phyloP scores from a whole-genome alignment of 371 early-diverging fungal genomes.

The Syncephalastrum racemosum region DNA sequence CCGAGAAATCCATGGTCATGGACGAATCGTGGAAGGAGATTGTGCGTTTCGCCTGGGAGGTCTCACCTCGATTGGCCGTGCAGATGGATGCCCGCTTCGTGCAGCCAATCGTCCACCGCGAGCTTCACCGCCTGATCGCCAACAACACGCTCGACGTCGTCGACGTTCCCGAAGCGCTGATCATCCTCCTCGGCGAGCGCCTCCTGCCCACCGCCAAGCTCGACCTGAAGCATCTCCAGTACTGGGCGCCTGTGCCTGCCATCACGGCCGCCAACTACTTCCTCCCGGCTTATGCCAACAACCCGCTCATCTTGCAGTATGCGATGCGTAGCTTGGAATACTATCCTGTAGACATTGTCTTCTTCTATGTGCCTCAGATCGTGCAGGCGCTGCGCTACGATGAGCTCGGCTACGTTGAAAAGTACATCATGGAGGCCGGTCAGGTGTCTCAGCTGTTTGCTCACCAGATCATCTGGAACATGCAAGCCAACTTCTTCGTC shows the following conservation, averaged over 20 bases:
- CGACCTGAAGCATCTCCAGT: constrained; percentile 70
- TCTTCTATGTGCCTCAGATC: constrained; percentile 98
- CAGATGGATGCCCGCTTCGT: constrained; percentile 77
- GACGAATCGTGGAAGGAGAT: constrained; percentile 74
- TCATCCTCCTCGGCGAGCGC: constrained; percentile 62
- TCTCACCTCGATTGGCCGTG: constrained; percentile 78
- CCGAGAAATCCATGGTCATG: constrained; percentile 50
- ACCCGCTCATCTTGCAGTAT: constrained; percentile 92
- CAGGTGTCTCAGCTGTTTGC: constrained; percentile 93
- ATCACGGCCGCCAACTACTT: constrained; percentile 85
- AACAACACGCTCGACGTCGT: constrained; percentile 70
- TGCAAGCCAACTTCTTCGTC: constrained; percentile 96
- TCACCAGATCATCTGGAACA: constrained; percentile 99
- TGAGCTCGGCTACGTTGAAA: constrained; percentile 84
- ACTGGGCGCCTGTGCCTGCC: constrained; percentile 93
- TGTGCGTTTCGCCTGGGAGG: constrained; percentile 80
- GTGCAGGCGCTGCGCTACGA: constrained; percentile 97
- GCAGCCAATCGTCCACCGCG: constrained; percentile 62
- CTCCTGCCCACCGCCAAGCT: constrained; percentile 34
- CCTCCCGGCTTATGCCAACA: constrained; percentile 63
- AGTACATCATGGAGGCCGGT: constrained; percentile 91
- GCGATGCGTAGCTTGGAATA: constrained; percentile 88
- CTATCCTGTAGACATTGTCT: constrained; percentile 90
- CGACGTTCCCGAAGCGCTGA: constrained; percentile 72
- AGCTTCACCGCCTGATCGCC: constrained; percentile 66